These are phyloP conservation scores for Crithidia bombi DNA, from an alignment of 208 protist species.

Conservation along the genomic window DNA sequence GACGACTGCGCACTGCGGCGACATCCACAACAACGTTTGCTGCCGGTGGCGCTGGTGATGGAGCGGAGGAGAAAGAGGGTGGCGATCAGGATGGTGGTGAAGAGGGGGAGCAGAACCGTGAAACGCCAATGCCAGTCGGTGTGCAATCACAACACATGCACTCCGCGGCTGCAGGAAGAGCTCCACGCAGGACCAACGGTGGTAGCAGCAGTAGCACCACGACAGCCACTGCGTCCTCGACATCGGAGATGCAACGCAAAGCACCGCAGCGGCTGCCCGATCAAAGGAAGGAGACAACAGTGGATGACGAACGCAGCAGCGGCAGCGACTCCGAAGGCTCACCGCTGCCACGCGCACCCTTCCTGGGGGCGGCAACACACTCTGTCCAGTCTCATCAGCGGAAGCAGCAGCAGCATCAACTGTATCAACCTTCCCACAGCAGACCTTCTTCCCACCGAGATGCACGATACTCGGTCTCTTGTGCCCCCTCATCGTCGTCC, in stretches of 20 bases:
- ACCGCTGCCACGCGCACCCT: constrained; percentile 5
- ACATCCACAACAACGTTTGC: neutral
- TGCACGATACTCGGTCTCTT: neutral
- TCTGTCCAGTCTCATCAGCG: neutral
- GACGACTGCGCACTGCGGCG: neutral
- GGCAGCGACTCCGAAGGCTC: neutral
- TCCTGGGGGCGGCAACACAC: neutral
- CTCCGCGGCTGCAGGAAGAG: neutral
- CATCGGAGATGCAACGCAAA: neutral
- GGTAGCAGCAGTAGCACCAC: too few relatives aligned
- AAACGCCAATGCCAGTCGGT: neutral
- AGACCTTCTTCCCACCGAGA: neutral
- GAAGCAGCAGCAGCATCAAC: neutral
- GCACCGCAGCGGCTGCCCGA: neutral
- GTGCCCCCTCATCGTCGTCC: neutral
- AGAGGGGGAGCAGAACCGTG: neutral
- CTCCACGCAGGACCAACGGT: too few relatives aligned
- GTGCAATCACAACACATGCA: neutral
- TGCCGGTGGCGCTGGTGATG: neutral
- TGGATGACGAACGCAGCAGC: neutral
- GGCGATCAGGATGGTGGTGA: too few relatives aligned
- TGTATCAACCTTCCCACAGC: neutral
- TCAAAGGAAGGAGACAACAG: neutral
- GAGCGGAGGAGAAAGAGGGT: neutral
- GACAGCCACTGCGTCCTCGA: too few relatives aligned